Conservation (phyloP, 2,329 filamentous ascomycete species). For the Lasiodiplodia citricola region DNA sequence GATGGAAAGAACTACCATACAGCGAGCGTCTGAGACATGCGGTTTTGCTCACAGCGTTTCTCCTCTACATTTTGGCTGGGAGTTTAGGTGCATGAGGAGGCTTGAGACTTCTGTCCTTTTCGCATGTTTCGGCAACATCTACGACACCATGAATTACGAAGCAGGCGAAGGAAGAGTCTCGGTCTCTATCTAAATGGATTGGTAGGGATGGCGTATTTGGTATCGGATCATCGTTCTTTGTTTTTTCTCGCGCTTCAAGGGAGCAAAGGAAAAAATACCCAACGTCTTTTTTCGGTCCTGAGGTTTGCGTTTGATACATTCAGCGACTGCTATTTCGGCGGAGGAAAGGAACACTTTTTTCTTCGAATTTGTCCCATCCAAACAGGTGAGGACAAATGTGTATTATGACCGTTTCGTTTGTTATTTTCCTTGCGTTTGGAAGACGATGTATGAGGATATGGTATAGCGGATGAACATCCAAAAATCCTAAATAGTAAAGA, state of each 20-base stretch:
- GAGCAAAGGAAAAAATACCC: slow-evolving; percentile 20
- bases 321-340: not conserved
- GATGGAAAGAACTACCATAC: too few relatives aligned
- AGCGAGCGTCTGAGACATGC: not conserved
- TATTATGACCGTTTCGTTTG: slow-evolving; percentile 23
- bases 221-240: not conserved
- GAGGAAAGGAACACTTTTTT: not conserved
- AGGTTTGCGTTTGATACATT: not conserved
- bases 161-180: not conserved
- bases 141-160: slow-evolving; percentile 9
- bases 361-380: not conserved
- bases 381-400: not conserved
- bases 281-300: not conserved
- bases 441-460: slow-evolving; percentile 10
- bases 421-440: slow-evolving; percentile 1
- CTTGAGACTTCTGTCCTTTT: not conserved
- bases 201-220: not conserved
- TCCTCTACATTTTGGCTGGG: not conserved
- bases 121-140: slow-evolving; percentile 1
- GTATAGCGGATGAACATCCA: not conserved
- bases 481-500: not conserved
- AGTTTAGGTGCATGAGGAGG: slow-evolving; percentile 2
- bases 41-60: not conserved
- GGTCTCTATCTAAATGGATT: not conserved
- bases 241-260: slow-evolving; percentile 15